Evolutionary conservation across 495 filamentous ascomycete species (phyloP).

Genomic region (Penicillium bialowiezense): DNA sequence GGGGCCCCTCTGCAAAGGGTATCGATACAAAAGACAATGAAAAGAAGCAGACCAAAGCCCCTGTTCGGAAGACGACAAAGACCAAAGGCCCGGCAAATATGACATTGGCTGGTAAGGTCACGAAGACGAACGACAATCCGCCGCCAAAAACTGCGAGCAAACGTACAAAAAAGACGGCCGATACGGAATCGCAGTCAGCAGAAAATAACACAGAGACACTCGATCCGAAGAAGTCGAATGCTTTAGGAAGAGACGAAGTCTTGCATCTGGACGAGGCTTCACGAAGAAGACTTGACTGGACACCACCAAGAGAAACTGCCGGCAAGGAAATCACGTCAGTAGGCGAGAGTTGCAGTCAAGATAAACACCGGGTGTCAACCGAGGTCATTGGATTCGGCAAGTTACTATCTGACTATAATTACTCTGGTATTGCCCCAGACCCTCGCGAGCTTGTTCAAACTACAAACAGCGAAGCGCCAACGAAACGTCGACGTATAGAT

Average conservation of each 20-base stretch:
- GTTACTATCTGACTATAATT: conserved; percentile 34
- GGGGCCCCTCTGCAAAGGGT: background rate
- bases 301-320: conserved; percentile 32
- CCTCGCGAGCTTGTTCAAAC: conserved; percentile 6
- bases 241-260: conserved; percentile 19
- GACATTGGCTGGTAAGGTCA: conserved; percentile 35
- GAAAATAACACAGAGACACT: background rate
- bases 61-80: conserved; percentile 17
- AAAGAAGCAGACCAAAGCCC: conserved; percentile 22
- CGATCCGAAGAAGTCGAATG: background rate
- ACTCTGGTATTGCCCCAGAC: conserved; percentile 17
- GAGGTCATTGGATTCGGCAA: conserved; percentile 27
- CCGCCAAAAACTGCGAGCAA: conserved; percentile 15
- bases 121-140: conserved; percentile 23
- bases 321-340: conserved; percentile 4
- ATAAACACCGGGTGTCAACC: background rate
- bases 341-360: conserved; percentile 4
- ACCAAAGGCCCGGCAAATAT: conserved; percentile 26
- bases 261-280: conserved; percentile 35
- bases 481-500: conserved; percentile 44
- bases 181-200: background rate
- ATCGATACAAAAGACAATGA: conserved; percentile 12
- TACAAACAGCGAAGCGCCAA: conserved; percentile 24
- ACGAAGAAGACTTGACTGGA: conserved; percentile 44
- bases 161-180: conserved; percentile 9